phyloP scores from a whole-genome alignment of 2,329 filamentous ascomycete species.

The Fusarium sterilihyphosum region DNA sequence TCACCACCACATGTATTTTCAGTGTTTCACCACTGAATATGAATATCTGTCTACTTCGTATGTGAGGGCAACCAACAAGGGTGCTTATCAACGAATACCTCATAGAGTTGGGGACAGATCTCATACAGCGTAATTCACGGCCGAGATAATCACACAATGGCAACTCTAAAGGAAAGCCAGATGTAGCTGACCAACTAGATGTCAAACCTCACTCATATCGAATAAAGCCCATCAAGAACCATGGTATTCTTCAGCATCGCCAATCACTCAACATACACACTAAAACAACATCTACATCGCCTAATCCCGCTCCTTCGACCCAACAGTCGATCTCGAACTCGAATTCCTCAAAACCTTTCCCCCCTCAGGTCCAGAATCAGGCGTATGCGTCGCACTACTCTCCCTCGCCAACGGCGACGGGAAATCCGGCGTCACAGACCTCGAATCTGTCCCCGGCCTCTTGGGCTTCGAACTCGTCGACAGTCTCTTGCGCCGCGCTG shows the following conservation, averaged over 20 bases:
- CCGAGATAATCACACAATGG: background rate
- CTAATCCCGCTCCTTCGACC: constrained; percentile 25
- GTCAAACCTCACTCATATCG: background rate
- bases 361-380: constrained; percentile 35
- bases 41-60: background rate
- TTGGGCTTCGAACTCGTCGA: constrained; percentile 55
- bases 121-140: background rate
- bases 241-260: background rate
- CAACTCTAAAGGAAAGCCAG: background rate
- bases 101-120: background rate
- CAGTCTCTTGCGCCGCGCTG: constrained; percentile 63
- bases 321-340: constrained; percentile 35
- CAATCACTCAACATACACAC: background rate
- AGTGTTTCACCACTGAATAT: background rate
- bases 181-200: background rate
- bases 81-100: background rate
- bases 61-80: background rate
- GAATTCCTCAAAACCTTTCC: constrained; percentile 39
- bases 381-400: constrained; percentile 48
- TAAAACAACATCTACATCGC: background rate
- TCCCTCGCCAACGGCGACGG: constrained; percentile 64
- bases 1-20: background rate
- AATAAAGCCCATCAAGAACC: background rate
- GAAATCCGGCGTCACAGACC: constrained; percentile 65
- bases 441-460: constrained; percentile 57